Percentiles rank a stretch among this genome's conserved stretches.
Evolutionary conservation across 345 rosid species (phyloP).

Genomic region (Gossypium stocksii): DNA sequence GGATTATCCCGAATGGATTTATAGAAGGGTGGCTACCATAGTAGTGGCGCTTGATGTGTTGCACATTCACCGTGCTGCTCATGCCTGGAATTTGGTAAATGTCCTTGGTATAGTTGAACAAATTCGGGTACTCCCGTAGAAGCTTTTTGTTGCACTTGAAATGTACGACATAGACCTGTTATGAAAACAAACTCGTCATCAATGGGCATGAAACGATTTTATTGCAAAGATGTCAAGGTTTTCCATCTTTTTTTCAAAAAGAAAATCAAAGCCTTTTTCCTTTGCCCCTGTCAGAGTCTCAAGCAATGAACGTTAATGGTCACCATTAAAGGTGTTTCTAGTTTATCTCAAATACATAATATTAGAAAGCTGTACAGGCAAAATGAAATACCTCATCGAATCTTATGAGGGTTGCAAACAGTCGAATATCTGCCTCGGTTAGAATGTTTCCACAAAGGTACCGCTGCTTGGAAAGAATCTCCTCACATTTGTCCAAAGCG

Average conservation of each 20-base stretch:
- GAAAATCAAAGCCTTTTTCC: neutral
- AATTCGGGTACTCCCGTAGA: conserved; percentile 57
- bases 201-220: neutral
- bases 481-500: conserved; percentile 75
- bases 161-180: conserved; percentile 66
- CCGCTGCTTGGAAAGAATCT: conserved; percentile 56
- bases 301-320: too few relatives aligned
- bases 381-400: conserved; percentile 70
- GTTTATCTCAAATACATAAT: neutral
- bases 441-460: conserved; percentile 67
- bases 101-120: conserved; percentile 70
- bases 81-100: conserved; percentile 56
- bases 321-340: too few relatives aligned
- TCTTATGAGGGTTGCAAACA: conserved; percentile 86
- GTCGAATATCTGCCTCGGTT: conserved; percentile 69
- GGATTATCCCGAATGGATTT: conserved; percentile 61
- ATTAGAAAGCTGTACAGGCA: neutral
- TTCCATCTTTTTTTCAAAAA: neutral
- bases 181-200: neutral
- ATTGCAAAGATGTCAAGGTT: neutral
- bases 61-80: conserved; percentile 56
- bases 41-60: conserved; percentile 66
- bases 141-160: conserved; percentile 85
- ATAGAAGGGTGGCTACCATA: conserved; percentile 76
- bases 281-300: too few relatives aligned